Evolutionary conservation across 306 rosid species (phyloP), one percentile per base, ranked within the genome.

Genomic region (Urtica urens): DNA sequence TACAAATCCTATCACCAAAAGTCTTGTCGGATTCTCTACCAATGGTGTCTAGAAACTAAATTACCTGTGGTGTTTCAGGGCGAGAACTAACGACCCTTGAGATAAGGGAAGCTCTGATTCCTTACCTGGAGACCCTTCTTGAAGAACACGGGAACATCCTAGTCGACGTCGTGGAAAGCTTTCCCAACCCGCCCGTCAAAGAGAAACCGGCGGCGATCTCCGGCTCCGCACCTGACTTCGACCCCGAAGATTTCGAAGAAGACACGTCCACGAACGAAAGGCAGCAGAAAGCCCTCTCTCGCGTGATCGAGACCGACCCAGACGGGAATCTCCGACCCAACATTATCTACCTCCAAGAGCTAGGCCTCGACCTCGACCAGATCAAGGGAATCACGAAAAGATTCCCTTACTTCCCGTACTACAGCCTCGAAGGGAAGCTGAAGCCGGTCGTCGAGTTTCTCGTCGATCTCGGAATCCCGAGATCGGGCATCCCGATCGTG

Each of bases 41-140:
- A 4, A 10, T 34, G 10, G n/a, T 34, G 10, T 34, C 67, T 82
- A 83, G 96, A 94, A 83, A 75, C 69, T 82, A 68, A 41, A 60
- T 62, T 72, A 49, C 43, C 72, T n/a, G n/a, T n/a, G n/a, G n/a
- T 38, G 38, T 72, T 19, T 58, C 80, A 90, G 97, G 97, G 26
- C 70, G 95, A 60, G 97, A 90, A 68, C 79, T 90, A 62, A 78
- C 97, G 25, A 84, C 97, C 26, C 84, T 84, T 46, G 93, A 90
- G 77, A 84, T 90, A 51, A 78, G 97, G 59, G 95, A 90, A 51
- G 87, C 79, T 54, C 69, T 90, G 40, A 66, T 61, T 49, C 72
- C 97, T 18, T 79, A 64, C 67, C 95, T 90, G 9, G 97, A 90
- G 35, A 57, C 82, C 49, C 84, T 88, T 51, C 66, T 68, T 12